These are phyloP conservation scores for Fusarium penzigii DNA, from an alignment of 2,329 filamentous ascomycete species.

Conservation along the genomic window DNA sequence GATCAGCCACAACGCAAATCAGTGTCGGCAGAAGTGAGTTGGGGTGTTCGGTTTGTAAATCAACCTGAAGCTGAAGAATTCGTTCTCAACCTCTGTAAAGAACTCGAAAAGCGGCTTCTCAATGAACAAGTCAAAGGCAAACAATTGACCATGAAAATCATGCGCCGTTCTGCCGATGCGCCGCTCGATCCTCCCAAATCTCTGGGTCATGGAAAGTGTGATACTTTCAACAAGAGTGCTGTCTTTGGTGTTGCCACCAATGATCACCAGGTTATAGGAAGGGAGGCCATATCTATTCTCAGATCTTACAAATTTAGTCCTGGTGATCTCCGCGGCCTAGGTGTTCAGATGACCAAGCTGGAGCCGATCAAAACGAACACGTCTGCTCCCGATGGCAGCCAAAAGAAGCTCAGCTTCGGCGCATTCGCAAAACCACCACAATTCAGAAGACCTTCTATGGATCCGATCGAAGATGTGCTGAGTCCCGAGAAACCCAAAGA, in stretches of 20 bases:
- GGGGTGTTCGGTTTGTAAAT: conserved; percentile 93
- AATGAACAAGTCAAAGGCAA: conserved; percentile 85
- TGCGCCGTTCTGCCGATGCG: conserved; percentile 82
- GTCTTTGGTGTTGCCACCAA: conserved; percentile 84
- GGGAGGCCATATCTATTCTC: conserved; percentile 83
- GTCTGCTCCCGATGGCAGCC: conserved; percentile 69
- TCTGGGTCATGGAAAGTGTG: conserved; percentile 92
- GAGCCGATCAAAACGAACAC: conserved; percentile 69
- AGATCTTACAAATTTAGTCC: conserved; percentile 81
- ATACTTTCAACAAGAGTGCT: conserved; percentile 87
- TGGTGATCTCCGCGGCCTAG: conserved; percentile 89
- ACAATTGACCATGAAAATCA: conserved; percentile 91
- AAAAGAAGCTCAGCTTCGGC: conserved; percentile 76
- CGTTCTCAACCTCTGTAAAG: conserved; percentile 78
- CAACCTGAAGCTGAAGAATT: conserved; percentile 95
- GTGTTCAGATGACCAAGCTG: conserved; percentile 90
- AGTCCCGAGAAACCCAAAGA: conserved; percentile 37
- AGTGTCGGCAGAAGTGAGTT: conserved; percentile 95
- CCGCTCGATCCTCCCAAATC: conserved; percentile 91
- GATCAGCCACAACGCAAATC: conserved; percentile 87
- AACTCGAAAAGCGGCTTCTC: conserved; percentile 77
- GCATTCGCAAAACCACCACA: conserved; percentile 43
- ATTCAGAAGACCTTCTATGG: conserved; percentile 42
- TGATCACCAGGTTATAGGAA: conserved; percentile 67
- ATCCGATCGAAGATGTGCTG: conserved; percentile 54